phyloP scores from a whole-genome alignment of 352 stramenopile genomes.

The Phytophthora meadii region DNA sequence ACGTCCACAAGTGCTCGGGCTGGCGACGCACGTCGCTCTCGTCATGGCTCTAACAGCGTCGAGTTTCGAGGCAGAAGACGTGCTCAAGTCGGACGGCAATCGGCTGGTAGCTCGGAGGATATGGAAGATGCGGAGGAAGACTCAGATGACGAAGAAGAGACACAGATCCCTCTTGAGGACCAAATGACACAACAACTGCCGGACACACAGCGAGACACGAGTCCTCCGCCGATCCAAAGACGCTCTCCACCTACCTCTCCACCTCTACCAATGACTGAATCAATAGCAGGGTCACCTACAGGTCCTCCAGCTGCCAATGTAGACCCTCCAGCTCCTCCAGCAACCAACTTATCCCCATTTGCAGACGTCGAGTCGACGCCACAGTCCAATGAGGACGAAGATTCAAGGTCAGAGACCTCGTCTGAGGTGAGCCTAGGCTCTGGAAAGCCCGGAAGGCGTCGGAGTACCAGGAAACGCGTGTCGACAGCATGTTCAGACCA shows the following conservation, averaged over 20 bases:
- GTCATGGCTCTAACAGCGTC: background rate
- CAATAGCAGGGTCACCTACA: conserved; percentile 16
- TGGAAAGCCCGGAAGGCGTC: conserved; percentile 29
- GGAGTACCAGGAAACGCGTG: conserved; percentile 44
- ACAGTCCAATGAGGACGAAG: conserved; percentile 75
- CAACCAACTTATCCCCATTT: conserved; percentile 44
- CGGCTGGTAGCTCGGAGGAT: conserved; percentile 30
- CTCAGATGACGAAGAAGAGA: conserved; percentile 44
- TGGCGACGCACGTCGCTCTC: conserved; percentile 5
- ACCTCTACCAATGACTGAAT: conserved; percentile 30
- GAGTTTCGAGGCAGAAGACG: conserved; percentile 7
- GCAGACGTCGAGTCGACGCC: conserved; percentile 53
- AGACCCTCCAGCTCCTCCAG: conserved; percentile 5
- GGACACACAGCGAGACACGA: conserved; percentile 29
- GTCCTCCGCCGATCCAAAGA: conserved; percentile 22
- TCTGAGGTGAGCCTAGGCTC: conserved; percentile 58
- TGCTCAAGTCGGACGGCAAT: background rate
- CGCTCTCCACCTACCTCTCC: conserved; percentile 34
- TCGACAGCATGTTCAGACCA: conserved; percentile 67
- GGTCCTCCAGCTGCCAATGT: conserved; percentile 3
- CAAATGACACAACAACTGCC: conserved; percentile 43
- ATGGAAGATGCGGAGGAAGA: conserved; percentile 40
- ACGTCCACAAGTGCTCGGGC: background rate
- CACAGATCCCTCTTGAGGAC: conserved; percentile 41
- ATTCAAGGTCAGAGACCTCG: conserved; percentile 81